Evolutionary conservation across 2,329 filamentous ascomycete species (phyloP), one percentile per base, ranked within the genome.

Genomic region (Penicillium sp.): DNA sequence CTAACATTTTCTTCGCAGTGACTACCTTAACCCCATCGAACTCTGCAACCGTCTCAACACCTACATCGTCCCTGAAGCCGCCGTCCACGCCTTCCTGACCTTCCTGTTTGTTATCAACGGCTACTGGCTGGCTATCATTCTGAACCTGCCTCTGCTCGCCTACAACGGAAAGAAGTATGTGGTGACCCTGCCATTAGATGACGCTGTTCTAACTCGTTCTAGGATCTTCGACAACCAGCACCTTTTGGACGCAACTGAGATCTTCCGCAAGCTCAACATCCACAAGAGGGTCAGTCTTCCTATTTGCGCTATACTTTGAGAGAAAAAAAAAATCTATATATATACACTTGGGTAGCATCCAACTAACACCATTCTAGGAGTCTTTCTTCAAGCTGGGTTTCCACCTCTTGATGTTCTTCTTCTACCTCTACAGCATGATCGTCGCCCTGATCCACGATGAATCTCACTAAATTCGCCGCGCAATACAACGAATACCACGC

Each of bases 11-110:
- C 48, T 60, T 55, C 40, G 59, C 71, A 96, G 91, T 80, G 94
- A 99, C 80, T 99, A 99, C 79, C 99, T 99, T 81, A 99, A 99
- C 82, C 94, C 94, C 47, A 99, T 99, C 81, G 94, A 99, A 70
- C 92, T 99, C 64, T 99, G 94, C 89, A 99, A 99, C 87, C 92
- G 94, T 69, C 88, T 99, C 66, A 99, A 99, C 84, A 95, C 93
- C 74, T 99, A 99, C 81, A 99, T 99, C 74, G 88, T 99, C 70
- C 94, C 94, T 71, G 95, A 99, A 83, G 94, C 94, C 68, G 93
- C 91, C 64, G 93, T 99, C 63, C 95, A 99, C 75, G 93, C 88
- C 64, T 94, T 97, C 82, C 79, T 99, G 71, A 97, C 94, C 52
- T 87, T 96, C 74, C 78, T 99, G 62, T 99, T 99, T 81, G 81